These are phyloP conservation scores for Cryphonectria radicalis DNA, from an alignment of 2,329 filamentous ascomycete species.

Conservation along the genomic window DNA sequence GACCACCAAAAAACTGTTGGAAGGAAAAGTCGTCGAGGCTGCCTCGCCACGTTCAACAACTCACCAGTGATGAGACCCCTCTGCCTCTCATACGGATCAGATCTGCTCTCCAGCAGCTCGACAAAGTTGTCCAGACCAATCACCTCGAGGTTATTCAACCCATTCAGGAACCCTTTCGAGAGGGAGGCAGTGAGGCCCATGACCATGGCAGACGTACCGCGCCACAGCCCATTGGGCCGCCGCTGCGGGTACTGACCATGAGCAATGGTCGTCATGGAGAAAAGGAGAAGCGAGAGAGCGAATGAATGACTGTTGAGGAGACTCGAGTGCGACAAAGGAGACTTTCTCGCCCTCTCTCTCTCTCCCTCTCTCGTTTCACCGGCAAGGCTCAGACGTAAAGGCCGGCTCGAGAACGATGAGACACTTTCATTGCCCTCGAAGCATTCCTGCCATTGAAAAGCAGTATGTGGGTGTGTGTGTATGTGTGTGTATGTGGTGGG, in stretches of 20 bases:
- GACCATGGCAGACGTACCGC: conserved; percentile 70
- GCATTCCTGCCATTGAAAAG: background rate
- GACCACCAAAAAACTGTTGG: background rate
- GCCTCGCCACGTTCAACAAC: conserved; percentile 30
- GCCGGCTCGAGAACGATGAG: background rate
- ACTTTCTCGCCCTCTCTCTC: background rate
- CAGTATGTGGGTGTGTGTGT: background rate
- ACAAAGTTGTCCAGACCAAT: conserved; percentile 78
- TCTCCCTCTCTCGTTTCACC: background rate
- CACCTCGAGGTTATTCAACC: conserved; percentile 75
- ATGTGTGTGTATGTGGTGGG: background rate
- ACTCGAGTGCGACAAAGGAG: background rate
- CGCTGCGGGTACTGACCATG: conserved; percentile 30
- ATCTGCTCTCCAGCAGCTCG: conserved; percentile 73
- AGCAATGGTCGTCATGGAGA: conserved; percentile 27
- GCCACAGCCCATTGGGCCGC: conserved; percentile 69
- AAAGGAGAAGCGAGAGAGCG: background rate
- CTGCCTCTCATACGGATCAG: conserved; percentile 66
- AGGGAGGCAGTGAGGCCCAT: conserved; percentile 75
- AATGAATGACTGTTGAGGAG: background rate
- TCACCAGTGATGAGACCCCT: conserved; percentile 83
- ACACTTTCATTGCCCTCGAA: background rate
- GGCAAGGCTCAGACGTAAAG: background rate
- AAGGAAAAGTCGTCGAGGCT: too few relatives aligned
- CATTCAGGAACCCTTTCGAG: conserved; percentile 75